Percentiles rank a stretch among this genome's conserved stretches.
phyloP scores from a whole-genome alignment of 106 monocot genomes.

The Acanthochlamys bracteata region DNA sequence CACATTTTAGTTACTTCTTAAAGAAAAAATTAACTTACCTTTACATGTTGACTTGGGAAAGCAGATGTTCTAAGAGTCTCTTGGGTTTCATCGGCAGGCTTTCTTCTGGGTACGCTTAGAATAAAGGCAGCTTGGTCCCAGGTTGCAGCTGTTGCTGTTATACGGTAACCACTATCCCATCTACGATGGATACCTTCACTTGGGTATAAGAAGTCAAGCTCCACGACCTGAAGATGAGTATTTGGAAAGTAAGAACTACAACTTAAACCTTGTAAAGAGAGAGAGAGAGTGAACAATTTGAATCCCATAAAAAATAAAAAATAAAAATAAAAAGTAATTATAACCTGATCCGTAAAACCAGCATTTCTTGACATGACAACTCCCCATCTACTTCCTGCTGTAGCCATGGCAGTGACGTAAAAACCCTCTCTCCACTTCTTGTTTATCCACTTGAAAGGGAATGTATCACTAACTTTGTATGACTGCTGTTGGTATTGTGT shows the following conservation, averaged over 20 bases:
- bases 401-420: slow-evolving; percentile 81
- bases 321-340: background rate
- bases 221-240: slow-evolving; percentile 47
- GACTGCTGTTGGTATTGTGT: slow-evolving; percentile 73
- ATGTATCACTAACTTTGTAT: slow-evolving; percentile 85
- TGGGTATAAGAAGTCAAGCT: slow-evolving; percentile 81
- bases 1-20: background rate
- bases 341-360: slow-evolving; percentile 73
- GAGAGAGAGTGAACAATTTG: background rate
- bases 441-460: slow-evolving; percentile 94
- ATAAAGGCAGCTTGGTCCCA: slow-evolving; percentile 83
- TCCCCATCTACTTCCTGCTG: slow-evolving; percentile 75
- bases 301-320: background rate
- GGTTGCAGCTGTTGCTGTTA: slow-evolving; percentile 82
- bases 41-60: slow-evolving; percentile 82
- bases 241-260: background rate
- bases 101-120: slow-evolving; percentile 66
- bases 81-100: slow-evolving; percentile 73
- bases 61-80: slow-evolving; percentile 81
- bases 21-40: slow-evolving; percentile 29
- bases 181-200: slow-evolving; percentile 82
- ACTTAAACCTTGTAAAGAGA: background rate
- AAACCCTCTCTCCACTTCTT: slow-evolving; percentile 89
- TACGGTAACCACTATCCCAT: slow-evolving; percentile 79
- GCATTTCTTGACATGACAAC: slow-evolving; percentile 83